These are phyloP conservation scores for Candida jianshihensis DNA, from an alignment of 805 yeast genomes.

Conservation along the genomic window DNA sequence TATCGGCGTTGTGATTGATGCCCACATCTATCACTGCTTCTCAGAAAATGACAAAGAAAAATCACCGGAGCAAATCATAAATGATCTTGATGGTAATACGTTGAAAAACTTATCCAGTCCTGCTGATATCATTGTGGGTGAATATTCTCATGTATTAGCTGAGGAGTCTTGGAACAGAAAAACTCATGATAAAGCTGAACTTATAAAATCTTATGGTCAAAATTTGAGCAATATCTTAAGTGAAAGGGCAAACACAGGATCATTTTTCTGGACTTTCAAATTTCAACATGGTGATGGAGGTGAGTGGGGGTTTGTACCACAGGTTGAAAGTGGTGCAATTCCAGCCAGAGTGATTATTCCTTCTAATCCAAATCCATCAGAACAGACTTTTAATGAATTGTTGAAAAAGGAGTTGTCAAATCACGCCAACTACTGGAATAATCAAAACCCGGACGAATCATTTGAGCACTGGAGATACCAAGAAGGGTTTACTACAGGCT, in stretches of 20 bases:
- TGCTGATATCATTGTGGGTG: constrained; percentile 79
- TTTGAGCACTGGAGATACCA: constrained; percentile 78
- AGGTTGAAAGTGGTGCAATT: constrained; percentile 57
- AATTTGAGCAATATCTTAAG: constrained; percentile 42
- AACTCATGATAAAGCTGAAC: constrained; percentile 40
- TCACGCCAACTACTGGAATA: constrained; percentile 68
- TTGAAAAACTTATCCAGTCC: constrained; percentile 41
- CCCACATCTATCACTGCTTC: constrained; percentile 83
- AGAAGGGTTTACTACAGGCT: constrained; percentile 72
- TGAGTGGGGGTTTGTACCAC: constrained; percentile 88
- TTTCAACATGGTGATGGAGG: constrained; percentile 90
- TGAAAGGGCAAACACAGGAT: constrained; percentile 58
- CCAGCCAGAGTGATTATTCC: constrained; percentile 33
- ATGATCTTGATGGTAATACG: constrained; percentile 44
- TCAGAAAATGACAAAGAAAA: constrained; percentile 65
- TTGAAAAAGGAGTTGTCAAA: constrained; percentile 29
- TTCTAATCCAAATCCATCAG: no score
- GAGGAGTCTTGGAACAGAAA: constrained; percentile 62
- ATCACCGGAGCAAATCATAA: constrained; percentile 54
- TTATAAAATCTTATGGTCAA: constrained; percentile 58
- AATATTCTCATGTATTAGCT: constrained; percentile 83
- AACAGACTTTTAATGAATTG: constrained; percentile 33
- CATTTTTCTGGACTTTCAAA: constrained; percentile 87
- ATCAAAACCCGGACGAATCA: constrained; percentile 44
- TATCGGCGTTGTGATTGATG: constrained; percentile 69